Conservation (phyloP, 768 basidiomycete species). For the Trametes sanguinea region DNA sequence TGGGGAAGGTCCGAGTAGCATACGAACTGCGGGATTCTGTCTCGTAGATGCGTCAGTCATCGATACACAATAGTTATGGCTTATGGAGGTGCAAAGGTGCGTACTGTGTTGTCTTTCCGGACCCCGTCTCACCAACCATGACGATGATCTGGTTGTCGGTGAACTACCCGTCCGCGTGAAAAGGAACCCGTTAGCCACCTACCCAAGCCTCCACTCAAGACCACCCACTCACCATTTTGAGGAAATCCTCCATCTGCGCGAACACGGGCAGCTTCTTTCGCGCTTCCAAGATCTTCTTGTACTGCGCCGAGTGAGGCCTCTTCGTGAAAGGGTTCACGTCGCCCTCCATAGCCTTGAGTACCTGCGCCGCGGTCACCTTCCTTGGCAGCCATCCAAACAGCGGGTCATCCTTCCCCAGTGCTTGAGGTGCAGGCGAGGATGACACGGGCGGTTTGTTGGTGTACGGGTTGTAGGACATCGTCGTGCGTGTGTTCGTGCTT, state of each 20-base stretch:
- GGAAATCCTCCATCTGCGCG: slow-evolving; percentile 91
- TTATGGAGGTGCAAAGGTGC: slow-evolving; percentile 26
- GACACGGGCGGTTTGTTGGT: slow-evolving; percentile 26
- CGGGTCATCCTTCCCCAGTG: slow-evolving; percentile 23
- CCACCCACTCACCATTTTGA: slow-evolving; percentile 68
- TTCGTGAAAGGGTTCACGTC: slow-evolving; percentile 90
- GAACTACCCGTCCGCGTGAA: slow-evolving; percentile 49
- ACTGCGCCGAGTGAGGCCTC: slow-evolving; percentile 70
- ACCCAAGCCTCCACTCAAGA: neutral
- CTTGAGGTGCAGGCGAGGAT: neutral
- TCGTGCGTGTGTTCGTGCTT: too few relatives aligned
- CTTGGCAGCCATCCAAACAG: slow-evolving; percentile 32
- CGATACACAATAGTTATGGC: neutral
- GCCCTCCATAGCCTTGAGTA: slow-evolving; percentile 45
- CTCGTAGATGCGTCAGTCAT: slow-evolving; percentile 15
- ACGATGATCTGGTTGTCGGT: slow-evolving; percentile 81
- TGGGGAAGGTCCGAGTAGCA: slow-evolving; percentile 93
- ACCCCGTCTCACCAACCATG: slow-evolving; percentile 93
- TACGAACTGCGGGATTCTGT: slow-evolving; percentile 95
- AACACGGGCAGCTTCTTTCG: slow-evolving; percentile 92
- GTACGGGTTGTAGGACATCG: slow-evolving; percentile 26
- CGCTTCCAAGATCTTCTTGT: slow-evolving; percentile 81
- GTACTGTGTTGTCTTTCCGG: slow-evolving; percentile 95
- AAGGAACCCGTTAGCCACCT: slow-evolving; percentile 34
- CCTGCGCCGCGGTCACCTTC: slow-evolving; percentile 27